phyloP scores from a whole-genome alignment of 805 yeast genomes.

The Candida cerambycidarum region DNA sequence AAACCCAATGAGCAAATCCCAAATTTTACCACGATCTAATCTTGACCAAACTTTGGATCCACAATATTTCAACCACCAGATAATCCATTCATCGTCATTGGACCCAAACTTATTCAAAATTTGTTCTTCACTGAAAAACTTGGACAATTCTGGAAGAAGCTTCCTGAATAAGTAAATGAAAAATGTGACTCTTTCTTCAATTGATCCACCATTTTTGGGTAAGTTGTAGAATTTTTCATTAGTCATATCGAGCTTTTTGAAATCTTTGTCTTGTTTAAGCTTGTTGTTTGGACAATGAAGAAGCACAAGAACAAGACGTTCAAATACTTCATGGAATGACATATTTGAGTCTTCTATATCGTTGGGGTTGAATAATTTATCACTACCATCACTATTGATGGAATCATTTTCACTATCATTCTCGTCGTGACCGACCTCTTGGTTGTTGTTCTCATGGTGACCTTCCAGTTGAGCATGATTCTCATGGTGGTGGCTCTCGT shows the following conservation, averaged over 20 bases:
- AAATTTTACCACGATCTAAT: constrained; percentile 78
- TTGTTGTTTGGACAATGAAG: constrained; percentile 68
- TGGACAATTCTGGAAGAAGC: constrained; percentile 71
- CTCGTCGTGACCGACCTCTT: neutral
- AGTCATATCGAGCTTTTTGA: constrained; percentile 7
- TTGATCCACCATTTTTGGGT: constrained; percentile 60
- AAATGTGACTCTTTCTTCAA: constrained; percentile 65
- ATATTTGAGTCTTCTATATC: constrained; percentile 26
- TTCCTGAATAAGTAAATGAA: constrained; percentile 64
- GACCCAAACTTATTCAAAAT: constrained; percentile 54
- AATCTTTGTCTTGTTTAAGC: constrained; percentile 53
- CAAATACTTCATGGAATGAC: constrained; percentile 69
- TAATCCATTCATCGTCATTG: constrained; percentile 82
- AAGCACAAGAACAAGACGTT: constrained; percentile 70
- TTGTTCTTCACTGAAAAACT: constrained; percentile 78
- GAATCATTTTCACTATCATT: constrained; percentile 11
- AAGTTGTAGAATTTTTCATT: constrained; percentile 31
- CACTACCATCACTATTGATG: constrained; percentile 19
- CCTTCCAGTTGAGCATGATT: too few relatives aligned
- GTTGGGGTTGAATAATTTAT: neutral
- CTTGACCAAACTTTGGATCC: constrained; percentile 85
- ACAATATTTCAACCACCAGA: constrained; percentile 93
- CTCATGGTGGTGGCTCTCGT: too few relatives aligned
- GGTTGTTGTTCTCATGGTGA: too few relatives aligned
- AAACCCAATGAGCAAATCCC: constrained; percentile 89